These are phyloP conservation scores for Talaromyces sp. DNA, from an alignment of 2,329 filamentous ascomycete species.

Conservation along the genomic window DNA sequence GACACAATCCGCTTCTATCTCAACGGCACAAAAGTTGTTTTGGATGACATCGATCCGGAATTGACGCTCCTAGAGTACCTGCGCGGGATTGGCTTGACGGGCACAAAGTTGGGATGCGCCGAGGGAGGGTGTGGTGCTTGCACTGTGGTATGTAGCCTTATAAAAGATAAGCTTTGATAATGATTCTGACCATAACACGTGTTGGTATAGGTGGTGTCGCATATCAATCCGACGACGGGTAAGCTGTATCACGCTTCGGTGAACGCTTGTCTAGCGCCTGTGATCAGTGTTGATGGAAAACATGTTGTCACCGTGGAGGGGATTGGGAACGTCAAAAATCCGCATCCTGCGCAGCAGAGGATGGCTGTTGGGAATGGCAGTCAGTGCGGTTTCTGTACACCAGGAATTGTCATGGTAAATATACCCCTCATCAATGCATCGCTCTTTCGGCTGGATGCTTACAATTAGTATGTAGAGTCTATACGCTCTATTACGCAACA, in stretches of 20 bases:
- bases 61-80: slow-evolving; percentile 90
- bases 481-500: slow-evolving; percentile 87
- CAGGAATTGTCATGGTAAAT: slow-evolving; percentile 83
- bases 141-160: slow-evolving; percentile 63
- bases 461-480: slow-evolving; percentile 58
- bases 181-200: slow-evolving; percentile 23
- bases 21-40: slow-evolving; percentile 82
- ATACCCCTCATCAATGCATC: neutral
- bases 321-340: slow-evolving; percentile 80
- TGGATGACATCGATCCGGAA: slow-evolving; percentile 87
- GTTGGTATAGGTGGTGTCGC: slow-evolving; percentile 66
- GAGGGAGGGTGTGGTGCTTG: slow-evolving; percentile 97
- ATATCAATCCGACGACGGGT: slow-evolving; percentile 88
- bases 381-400: slow-evolving; percentile 94
- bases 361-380: slow-evolving; percentile 89
- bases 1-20: slow-evolving; percentile 90
- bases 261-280: slow-evolving; percentile 89
- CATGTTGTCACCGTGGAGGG: slow-evolving; percentile 98
- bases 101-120: slow-evolving; percentile 93
- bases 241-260: slow-evolving; percentile 94
- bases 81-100: slow-evolving; percentile 85
- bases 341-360: slow-evolving; percentile 86
- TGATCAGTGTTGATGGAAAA: slow-evolving; percentile 92
- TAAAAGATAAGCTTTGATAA: neutral
- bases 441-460: slow-evolving; percentile 13